Base-by-base conservation (phyloP, 257 asterid species). In the Euphrasia confusa region DNA sequence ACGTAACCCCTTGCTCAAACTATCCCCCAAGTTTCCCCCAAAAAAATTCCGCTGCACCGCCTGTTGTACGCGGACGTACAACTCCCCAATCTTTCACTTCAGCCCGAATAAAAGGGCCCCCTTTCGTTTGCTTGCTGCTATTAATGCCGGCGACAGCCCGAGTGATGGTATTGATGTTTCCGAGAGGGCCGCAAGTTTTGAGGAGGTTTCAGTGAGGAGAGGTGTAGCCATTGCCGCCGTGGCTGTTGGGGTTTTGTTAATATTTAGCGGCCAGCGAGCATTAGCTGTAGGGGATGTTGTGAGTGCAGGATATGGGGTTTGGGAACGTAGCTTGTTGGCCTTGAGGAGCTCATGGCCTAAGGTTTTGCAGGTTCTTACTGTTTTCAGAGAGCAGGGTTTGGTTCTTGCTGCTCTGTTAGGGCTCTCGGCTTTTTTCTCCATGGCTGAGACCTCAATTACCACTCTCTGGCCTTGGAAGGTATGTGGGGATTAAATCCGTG, bases 391-490 rank as follows among this genome's bases (percentile, higher is more conserved):
- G 77, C 97, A 93, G 75, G 99, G 99, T 40, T 79, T 93, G 84
- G 24, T 93, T 71, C 85, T 93, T 60, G 96, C 84, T 0, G 91
- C 82, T 1, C 81, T 93, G 53, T 74, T 93, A 60, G 90, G 97
- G 61, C 95, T 93, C 18, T 93, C 99, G 1, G 99, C 99, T 0
- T 93, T 93, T 78, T 93, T 89, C 83, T 89, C 97, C 6, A 89
- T 93, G 99, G 99, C 97, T 0, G 99, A 93, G 79, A 93, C 99
- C 15, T 89, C 99, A 53, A 93, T 93, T 56, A 93, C 99, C 39
- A 93, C 99, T 5, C 95, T 93, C 54, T 93, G 99, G 99, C 99
- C 99, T 39, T 93, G 99, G 99, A 93, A 93, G 97, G 99, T 92
- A 80, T 13, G 42, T 49, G 10, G 5, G 42, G 17, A 56, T n/a